Percentiles rank a stretch among this genome's conserved stretches.
These are phyloP conservation scores for Ananas comosus DNA, from an alignment of 176 grass and related monocot species.

Conservation along the genomic window DNA sequence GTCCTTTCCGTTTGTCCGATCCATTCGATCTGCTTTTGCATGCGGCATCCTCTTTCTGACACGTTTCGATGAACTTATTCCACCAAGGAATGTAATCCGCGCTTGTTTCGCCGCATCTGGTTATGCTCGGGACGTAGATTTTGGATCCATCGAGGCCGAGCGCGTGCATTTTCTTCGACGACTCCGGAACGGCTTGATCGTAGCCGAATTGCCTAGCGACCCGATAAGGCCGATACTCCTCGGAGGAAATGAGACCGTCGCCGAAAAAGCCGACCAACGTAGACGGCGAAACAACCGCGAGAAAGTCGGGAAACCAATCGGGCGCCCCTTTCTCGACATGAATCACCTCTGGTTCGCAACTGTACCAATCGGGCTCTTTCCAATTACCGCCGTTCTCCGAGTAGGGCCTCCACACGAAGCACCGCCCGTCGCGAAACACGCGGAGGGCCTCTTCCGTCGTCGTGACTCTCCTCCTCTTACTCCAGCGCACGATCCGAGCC, in stretches of 20 bases:
- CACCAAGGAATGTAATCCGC: conserved; percentile 38
- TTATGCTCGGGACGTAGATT: conserved; percentile 29
- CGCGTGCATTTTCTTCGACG: conserved; percentile 1
- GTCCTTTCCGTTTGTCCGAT: neutral
- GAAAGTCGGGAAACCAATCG: conserved; percentile 37
- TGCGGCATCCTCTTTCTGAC: conserved; percentile 7
- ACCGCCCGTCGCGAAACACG: conserved; percentile 27
- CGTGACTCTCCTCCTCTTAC: conserved; percentile 25
- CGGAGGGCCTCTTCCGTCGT: conserved; percentile 7
- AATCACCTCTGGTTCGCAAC: conserved; percentile 14
- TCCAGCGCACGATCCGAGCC: conserved; percentile 22
- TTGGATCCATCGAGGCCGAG: conserved; percentile 1
- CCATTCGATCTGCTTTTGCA: neutral
- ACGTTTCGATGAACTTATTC: conserved; percentile 5
- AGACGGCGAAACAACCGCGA: conserved; percentile 21
- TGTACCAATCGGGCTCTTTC: conserved; percentile 39
- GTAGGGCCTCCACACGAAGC: conserved; percentile 47
- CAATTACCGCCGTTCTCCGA: conserved; percentile 18
- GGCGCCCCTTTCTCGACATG: conserved; percentile 21
- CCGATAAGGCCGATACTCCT: conserved; percentile 42
- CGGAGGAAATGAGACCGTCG: conserved; percentile 18
- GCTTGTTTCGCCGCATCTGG: conserved; percentile 33
- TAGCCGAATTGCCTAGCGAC: conserved; percentile 57
- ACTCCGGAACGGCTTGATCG: conserved; percentile 37
- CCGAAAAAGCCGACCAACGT: conserved; percentile 27